A percentile compares a stretch with the other conserved stretches of the same genome.
Conservation (phyloP, 1,284 basidiomycete species). For the Gomphus bonarii region DNA sequence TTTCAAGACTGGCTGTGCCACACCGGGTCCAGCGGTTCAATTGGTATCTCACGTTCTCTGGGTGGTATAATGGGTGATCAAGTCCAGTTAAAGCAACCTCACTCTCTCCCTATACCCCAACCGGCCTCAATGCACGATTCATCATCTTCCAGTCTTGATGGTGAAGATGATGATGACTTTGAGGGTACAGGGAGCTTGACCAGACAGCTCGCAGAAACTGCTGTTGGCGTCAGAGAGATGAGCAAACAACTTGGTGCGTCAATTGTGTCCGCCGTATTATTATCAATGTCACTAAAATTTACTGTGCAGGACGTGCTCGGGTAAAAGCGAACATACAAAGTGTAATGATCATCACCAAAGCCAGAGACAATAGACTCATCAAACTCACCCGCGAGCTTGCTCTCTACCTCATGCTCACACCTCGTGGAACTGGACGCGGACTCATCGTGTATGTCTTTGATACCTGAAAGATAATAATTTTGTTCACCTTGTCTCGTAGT, state of each 20-base stretch:
- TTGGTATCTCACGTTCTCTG: not conserved
- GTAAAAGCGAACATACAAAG: constrained; percentile 89
- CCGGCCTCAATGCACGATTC: not conserved
- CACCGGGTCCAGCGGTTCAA: constrained; percentile 23
- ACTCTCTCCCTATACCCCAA: constrained; percentile 5
- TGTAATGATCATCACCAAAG: constrained; percentile 96
- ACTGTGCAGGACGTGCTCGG: constrained; percentile 69
- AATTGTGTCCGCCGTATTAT: constrained; percentile 9
- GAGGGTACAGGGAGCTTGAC: constrained; percentile 72
- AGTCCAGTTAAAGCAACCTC: not conserved
- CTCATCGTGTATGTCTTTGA: constrained; percentile 55
- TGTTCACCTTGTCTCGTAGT: constrained; percentile 25
- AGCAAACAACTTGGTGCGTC: constrained; percentile 91
- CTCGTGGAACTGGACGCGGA: constrained; percentile 48
- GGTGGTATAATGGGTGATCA: not conserved
- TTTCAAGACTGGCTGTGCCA: constrained; percentile 59
- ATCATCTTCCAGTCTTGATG: constrained; percentile 19
- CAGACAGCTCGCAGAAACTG: constrained; percentile 91
- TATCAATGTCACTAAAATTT: constrained; percentile 2
- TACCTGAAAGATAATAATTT: not conserved
- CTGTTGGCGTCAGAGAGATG: constrained; percentile 95
- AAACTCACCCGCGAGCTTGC: constrained; percentile 91
- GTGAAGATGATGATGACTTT: constrained; percentile 39
- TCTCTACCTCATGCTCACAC: constrained; percentile 86
- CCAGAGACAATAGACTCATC: constrained; percentile 94